Percentiles rank a stretch among this genome's conserved stretches.
These are phyloP conservation scores for Forsythia suspensa DNA, from an alignment of 257 asterid genomes.

Conservation along the genomic window DNA sequence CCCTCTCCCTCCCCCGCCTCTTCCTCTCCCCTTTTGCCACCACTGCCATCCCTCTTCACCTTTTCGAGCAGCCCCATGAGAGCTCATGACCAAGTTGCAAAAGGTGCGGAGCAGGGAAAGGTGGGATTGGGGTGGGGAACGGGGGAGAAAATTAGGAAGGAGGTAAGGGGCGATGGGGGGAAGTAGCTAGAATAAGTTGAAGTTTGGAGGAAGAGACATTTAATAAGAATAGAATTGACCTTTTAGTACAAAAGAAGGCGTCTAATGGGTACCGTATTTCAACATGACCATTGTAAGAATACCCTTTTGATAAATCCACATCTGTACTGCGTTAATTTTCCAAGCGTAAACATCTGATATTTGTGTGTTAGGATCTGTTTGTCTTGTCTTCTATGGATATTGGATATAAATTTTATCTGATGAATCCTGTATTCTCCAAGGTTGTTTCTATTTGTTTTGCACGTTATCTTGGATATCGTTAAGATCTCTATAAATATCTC, in stretches of 20 bases:
- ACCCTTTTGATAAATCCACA: not conserved
- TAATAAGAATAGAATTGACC: too few species aligned
- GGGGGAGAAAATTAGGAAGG: not conserved
- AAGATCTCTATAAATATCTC: too few species aligned
- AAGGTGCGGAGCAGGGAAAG: not conserved
- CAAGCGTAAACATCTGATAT: not conserved
- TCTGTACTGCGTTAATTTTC: not conserved
- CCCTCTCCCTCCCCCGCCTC: too few species aligned
- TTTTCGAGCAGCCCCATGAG: not conserved
- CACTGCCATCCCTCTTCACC: too few species aligned
- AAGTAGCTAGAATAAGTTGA: too few species aligned
- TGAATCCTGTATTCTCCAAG: not conserved
- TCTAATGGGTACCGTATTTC: too few species aligned
- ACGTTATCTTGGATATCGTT: too few species aligned
- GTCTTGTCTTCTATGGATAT: not conserved
- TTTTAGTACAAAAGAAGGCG: too few species aligned
- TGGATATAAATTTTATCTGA: not conserved
- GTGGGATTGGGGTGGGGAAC: not conserved
- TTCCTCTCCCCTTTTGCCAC: too few species aligned
- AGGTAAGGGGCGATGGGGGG: too few species aligned
- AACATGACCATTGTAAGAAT: not conserved
- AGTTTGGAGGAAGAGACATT: too few species aligned
- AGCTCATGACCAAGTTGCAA: not conserved
- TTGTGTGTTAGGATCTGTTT: not conserved
- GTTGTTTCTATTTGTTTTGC: too few species aligned